Base-by-base conservation (phyloP, 2,329 filamentous ascomycete genomes). In the Clonostachys sp. region DNA sequence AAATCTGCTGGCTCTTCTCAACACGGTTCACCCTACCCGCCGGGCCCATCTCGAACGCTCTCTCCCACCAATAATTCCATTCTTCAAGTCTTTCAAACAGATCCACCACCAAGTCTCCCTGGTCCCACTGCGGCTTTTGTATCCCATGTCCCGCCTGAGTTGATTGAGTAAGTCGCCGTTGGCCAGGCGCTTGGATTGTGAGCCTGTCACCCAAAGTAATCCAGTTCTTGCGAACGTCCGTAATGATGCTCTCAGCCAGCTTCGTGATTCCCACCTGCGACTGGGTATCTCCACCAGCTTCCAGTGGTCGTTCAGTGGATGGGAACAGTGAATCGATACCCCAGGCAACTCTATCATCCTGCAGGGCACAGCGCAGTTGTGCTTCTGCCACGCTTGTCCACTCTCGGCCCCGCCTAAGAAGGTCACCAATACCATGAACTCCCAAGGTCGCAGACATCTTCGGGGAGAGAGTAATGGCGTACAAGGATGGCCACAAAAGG, bases 161-260 rank as follows among this genome's bases (percentile, higher is more conserved):
- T 20, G 55, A 56, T 5, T 56, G 48, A 7, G 61, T 56, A 12
- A 56, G 60, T 12, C 55, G 57, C 9, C 53, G 55, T 45, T 61
- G 65, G 3, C 61, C 62, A 5, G 70, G 67, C 5, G 62, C 65
- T 47, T 63, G 68, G 20, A 74, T 63, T 0, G 61, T 66, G 12
- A 75, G 64, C 4, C 49, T 59, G 3, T 57, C 54, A 5, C 54
- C 57, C 4, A 58, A 57, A 2, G 61, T 55, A 8, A 64, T 49
- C 77, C 77, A 80, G 40, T 69, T 73, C 41, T 63, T 66, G 5
- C 60, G 58, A 12, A 78, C 66, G 40, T 80, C 75, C 9, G 65
- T 61, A 6, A 66, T 47, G 36, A 80, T 73, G 44, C 67, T 66
- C 14, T 64, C 62, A 7, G 62, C 59, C 47, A 79, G 78, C 40